phyloP scores from a whole-genome alignment of 257 asterid genomes.

The Verbena officinalis region DNA sequence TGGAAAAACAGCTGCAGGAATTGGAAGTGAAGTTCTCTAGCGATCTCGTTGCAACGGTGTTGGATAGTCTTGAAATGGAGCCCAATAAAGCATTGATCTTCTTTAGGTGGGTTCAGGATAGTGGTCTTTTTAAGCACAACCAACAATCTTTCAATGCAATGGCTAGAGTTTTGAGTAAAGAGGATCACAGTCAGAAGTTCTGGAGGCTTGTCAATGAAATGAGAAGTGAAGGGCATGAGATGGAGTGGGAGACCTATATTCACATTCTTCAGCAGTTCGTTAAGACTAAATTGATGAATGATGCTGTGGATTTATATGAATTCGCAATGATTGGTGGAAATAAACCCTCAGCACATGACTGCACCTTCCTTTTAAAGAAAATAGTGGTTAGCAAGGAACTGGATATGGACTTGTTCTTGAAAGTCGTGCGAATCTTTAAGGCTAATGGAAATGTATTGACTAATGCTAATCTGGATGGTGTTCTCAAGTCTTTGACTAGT shows the following conservation, averaged over 20 bases:
- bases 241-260: slow-evolving; percentile 59
- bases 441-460: slow-evolving; percentile 60
- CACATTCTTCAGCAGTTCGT: slow-evolving; percentile 47
- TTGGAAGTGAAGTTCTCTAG: slow-evolving; percentile 56
- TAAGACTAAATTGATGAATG: slow-evolving; percentile 56
- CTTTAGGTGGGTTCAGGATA: slow-evolving; percentile 91
- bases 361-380: slow-evolving; percentile 75
- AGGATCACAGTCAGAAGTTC: slow-evolving; percentile 53
- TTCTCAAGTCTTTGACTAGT: slow-evolving; percentile 74
- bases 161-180: slow-evolving; percentile 58
- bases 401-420: slow-evolving; percentile 59
- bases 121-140: slow-evolving; percentile 57
- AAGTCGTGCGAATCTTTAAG: slow-evolving; percentile 58
- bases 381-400: slow-evolving; percentile 68
- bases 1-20: slow-evolving; percentile 58
- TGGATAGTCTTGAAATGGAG: slow-evolving; percentile 53
- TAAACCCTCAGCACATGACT: slow-evolving; percentile 68
- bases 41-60: slow-evolving; percentile 54
- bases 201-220: slow-evolving; percentile 81
- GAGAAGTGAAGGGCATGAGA: slow-evolving; percentile 61
- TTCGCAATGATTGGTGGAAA: slow-evolving; percentile 63
- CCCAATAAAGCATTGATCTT: slow-evolving; percentile 66
- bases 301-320: slow-evolving; percentile 80
- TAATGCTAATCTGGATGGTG: slow-evolving; percentile 49
- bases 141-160: slow-evolving; percentile 56